Conservation (phyloP, 2,329 filamentous ascomycete genomes). For the Hymenoscyphus fraxineus region DNA sequence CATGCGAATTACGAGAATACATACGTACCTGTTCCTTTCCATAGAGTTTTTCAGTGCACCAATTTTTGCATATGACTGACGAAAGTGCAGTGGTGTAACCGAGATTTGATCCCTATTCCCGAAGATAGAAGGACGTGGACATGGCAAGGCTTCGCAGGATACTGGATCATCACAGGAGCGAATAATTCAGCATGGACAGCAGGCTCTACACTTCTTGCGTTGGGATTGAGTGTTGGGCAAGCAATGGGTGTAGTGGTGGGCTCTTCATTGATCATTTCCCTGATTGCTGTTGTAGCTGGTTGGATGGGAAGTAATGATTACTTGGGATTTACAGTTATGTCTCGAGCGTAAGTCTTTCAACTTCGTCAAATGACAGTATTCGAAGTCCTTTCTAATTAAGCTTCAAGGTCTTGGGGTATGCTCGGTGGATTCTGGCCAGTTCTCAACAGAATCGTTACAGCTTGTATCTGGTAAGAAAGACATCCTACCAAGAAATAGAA, state of each 20-base stretch:
- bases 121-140: conserved; percentile 30
- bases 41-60: neutral
- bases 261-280: conserved; percentile 33
- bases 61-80: conserved; percentile 4
- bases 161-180: conserved; percentile 33
- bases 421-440: conserved; percentile 35
- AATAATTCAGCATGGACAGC: conserved; percentile 34
- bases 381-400: neutral
- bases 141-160: conserved; percentile 33
- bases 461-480: conserved; percentile 30
- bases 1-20: conserved; percentile 28
- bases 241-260: conserved; percentile 36
- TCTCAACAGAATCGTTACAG: conserved; percentile 34
- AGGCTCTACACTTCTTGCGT: conserved; percentile 28
- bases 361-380: neutral
- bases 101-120: conserved; percentile 26
- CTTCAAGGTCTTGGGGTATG: conserved; percentile 31
- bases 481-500: neutral
- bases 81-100: conserved; percentile 22
- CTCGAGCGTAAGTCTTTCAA: conserved; percentile 18
- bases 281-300: conserved; percentile 36
- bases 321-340: conserved; percentile 36
- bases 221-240: conserved; percentile 33
- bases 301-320: conserved; percentile 37
- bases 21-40: conserved; percentile 16